Evolutionary conservation across 352 stramenopile genomes (phyloP).

Genomic region (Blastocystis sp.): DNA sequence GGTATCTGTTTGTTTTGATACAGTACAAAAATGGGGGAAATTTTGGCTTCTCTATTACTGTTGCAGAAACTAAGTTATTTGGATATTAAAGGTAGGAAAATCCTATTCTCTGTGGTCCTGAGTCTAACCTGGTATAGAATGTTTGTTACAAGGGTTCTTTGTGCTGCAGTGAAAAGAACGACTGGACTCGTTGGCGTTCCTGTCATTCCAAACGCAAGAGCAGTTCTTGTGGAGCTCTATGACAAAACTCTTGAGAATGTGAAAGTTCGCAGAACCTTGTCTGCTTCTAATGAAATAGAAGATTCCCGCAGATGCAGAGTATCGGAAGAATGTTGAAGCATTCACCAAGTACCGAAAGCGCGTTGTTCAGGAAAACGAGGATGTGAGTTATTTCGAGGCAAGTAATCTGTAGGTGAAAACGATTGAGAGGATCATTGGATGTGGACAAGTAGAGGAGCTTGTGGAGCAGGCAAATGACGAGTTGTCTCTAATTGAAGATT

Average conservation of each 20-base stretch:
- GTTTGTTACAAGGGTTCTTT: slow-evolving; percentile 57
- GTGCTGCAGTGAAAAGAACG: slow-evolving; percentile 32
- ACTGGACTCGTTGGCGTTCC: slow-evolving; percentile 53
- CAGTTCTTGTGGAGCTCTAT: slow-evolving; percentile 46
- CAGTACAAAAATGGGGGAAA: background rate
- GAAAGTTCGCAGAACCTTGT: background rate
- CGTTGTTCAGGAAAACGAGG: slow-evolving; percentile 36
- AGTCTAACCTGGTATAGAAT: slow-evolving; percentile 31
- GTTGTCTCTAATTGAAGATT: slow-evolving; percentile 54
- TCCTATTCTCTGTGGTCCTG: background rate
- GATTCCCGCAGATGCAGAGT: slow-evolving; percentile 50
- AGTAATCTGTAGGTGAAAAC: slow-evolving; percentile 43
- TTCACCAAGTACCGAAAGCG: slow-evolving; percentile 55
- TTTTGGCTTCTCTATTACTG: slow-evolving; percentile 18
- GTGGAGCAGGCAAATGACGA: slow-evolving; percentile 58
- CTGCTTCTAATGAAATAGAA: background rate
- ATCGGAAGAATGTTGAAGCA: slow-evolving; percentile 60
- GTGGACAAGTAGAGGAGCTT: slow-evolving; percentile 54
- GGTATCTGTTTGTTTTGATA: slow-evolving; percentile 11
- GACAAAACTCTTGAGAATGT: slow-evolving; percentile 60
- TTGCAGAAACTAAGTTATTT: background rate
- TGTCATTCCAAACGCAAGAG: slow-evolving; percentile 55
- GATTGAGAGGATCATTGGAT: slow-evolving; percentile 58
- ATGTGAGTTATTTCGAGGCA: background rate
- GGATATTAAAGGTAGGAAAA: background rate